These are phyloP conservation scores for Handroanthus guayacan DNA, from an alignment of 257 asterid species.

Conservation along the genomic window DNA sequence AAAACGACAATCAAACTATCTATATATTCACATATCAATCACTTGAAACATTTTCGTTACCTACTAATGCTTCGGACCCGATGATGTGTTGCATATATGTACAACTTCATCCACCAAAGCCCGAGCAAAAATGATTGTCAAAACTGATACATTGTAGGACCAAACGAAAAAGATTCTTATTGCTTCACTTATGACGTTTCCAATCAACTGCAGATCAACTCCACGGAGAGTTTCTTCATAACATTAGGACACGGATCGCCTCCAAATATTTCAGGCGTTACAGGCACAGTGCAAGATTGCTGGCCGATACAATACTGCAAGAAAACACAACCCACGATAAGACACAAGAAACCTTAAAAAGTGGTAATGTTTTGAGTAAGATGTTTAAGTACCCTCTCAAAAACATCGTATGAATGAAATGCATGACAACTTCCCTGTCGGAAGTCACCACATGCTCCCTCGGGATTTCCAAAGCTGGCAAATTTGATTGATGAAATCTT, in stretches of 20 bases:
- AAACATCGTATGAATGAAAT: slow-evolving; percentile 77
- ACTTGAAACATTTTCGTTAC: slow-evolving; percentile 43
- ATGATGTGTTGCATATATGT: slow-evolving; percentile 72
- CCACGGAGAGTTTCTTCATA: slow-evolving; percentile 96
- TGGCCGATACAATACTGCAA: slow-evolving; percentile 84
- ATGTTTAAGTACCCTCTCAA: slow-evolving; percentile 61
- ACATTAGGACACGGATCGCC: slow-evolving; percentile 93
- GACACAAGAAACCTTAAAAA: slow-evolving; percentile 16
- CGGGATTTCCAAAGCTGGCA: slow-evolving; percentile 95
- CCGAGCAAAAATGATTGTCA: slow-evolving; percentile 46
- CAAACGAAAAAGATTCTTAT: slow-evolving; percentile 6
- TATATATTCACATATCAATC: slow-evolving; percentile 43
- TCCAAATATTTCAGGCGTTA: slow-evolving; percentile 90
- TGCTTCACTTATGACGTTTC: slow-evolving; percentile 9
- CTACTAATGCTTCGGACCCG: slow-evolving; percentile 46
- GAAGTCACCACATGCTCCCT: slow-evolving; percentile 82
- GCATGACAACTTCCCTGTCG: slow-evolving; percentile 84
- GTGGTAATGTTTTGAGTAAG: slow-evolving; percentile 9
- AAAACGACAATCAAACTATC: slow-evolving; percentile 30
- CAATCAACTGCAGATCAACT: slow-evolving; percentile 79
- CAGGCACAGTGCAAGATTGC: slow-evolving; percentile 78
- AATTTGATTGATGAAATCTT: slow-evolving; percentile 80
- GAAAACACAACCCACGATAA: slow-evolving; percentile 24
- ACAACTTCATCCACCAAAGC: slow-evolving; percentile 69
- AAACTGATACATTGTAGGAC: slow-evolving; percentile 12